phyloP scores from a whole-genome alignment of 225 moss, liverwort and hornwort genomes.

The Thuidium tamariscinum region DNA sequence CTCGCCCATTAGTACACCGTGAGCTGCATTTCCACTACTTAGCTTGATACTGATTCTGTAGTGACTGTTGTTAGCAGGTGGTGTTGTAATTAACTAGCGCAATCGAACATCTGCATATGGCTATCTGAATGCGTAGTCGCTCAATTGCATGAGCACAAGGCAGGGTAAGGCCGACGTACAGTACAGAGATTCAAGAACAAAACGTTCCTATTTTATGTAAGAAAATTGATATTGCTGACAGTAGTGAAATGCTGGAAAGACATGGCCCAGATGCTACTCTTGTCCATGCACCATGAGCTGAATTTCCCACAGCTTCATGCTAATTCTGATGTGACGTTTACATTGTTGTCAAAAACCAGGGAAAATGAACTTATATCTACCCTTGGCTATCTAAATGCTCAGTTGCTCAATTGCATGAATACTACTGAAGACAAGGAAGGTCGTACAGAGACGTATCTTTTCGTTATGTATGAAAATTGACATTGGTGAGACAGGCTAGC shows the following conservation, averaged over 20 bases:
- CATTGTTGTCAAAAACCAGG: background rate
- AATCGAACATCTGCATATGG: background rate
- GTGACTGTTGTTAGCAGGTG: background rate
- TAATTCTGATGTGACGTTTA: background rate
- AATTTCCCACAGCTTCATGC: background rate
- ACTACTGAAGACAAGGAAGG: background rate
- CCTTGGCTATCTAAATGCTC: background rate
- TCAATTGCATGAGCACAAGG: background rate
- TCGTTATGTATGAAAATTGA: background rate
- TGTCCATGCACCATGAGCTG: background rate
- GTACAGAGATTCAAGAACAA: background rate
- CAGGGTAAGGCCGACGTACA: background rate
- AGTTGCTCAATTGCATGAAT: background rate
- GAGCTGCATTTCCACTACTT: background rate
- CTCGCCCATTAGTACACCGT: background rate
- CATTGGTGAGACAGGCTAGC: background rate
- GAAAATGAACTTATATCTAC: background rate
- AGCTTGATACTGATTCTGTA: background rate
- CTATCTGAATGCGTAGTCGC: background rate
- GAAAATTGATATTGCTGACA: background rate
- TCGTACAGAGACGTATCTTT: background rate
- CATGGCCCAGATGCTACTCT: background rate
- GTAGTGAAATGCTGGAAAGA: background rate
- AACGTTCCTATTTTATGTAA: background rate
- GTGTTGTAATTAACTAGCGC: background rate